Evolutionary conservation across 768 basidiomycete genomes (phyloP).

Genomic region (Phlebiopsis flavidoalba): DNA sequence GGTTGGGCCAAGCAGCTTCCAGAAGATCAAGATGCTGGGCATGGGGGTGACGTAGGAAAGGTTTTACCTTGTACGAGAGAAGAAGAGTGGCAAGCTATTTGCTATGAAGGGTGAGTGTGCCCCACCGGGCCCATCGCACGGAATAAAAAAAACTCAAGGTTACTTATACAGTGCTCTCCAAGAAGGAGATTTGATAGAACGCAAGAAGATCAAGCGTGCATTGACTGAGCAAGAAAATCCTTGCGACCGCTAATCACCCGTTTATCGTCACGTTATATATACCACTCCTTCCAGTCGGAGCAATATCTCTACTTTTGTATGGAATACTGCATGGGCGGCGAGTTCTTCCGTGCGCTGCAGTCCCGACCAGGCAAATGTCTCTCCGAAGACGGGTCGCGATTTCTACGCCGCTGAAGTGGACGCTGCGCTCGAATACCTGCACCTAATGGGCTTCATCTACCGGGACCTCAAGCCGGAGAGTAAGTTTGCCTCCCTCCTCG

Average conservation of each 20-base stretch:
- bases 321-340: constrained; percentile 99
- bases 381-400: constrained; percentile 89
- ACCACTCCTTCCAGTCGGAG: constrained; percentile 98
- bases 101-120: constrained; percentile 93
- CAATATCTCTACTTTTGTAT: constrained; percentile 98
- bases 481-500: constrained; percentile 39
- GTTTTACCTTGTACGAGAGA: constrained; percentile 98
- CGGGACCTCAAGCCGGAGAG: constrained; percentile 99
- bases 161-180: constrained; percentile 77
- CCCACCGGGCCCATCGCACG: not conserved
- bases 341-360: constrained; percentile 97
- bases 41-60: constrained; percentile 98
- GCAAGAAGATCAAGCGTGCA: constrained; percentile 99
- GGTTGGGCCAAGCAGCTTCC: constrained; percentile 90
- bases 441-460: constrained; percentile 99
- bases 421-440: constrained; percentile 95
- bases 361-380: constrained; percentile 96
- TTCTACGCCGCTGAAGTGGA: constrained; percentile 99
- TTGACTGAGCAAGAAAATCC: constrained; percentile 98
- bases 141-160: not conserved
- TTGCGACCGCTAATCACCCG: constrained; percentile 97
- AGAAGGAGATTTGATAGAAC: constrained; percentile 99
- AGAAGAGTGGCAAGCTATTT: constrained; percentile 93
- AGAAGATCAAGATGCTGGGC: constrained; percentile 96
- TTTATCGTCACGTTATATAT: constrained; percentile 99